Evolutionary conservation across 805 yeast genomes (phyloP), one percentile per base, ranked within the genome.

Genomic region (Saturnispora saitoi): DNA sequence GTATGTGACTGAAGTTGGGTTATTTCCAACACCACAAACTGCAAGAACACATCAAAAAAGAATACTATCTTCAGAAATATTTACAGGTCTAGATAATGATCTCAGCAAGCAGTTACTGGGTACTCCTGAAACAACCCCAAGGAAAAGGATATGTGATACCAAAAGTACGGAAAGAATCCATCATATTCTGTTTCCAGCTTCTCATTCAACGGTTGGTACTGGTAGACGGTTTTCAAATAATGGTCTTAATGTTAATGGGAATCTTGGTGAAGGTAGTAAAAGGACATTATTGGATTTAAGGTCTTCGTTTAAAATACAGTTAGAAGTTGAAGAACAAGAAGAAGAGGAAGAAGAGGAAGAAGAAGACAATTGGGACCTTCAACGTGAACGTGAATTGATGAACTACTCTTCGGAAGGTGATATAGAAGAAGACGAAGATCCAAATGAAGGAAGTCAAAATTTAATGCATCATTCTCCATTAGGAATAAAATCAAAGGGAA

Each of bases 131-230:
- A 32, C 48, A 1, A 53, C 56, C 5, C 56, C 56, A 4, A 36
- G 54, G 42, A 45, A 43, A 22, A 53, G 43, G 17, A 37, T 30
- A 29, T 19, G 14, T 15, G 54, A 48, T 7, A n/a, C 36, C 5
- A 22, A 29, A 8, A 26, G 39, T 19, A 45, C 45, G 2, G 51
- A 36, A 9, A 49, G 43, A 36, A 14, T 48, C 11, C 22, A 37
- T 12, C 43, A 41, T 44, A 20, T 45, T 4, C 15, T 63, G 30
- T 64, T 64, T 46, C 67, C 65, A 11, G 44, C 54, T 10, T 63
- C 64, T 2, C 61, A 56, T 4, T 62, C 67, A 1, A 61, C 66
- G 1, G 54, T 63, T 10, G 67, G 67, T 3, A 54, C 62, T 9
- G 67, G 67, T 1, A 55, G 64, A 48, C 48, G 49, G 20, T 37